phyloP scores from a whole-genome alignment of 176 grass and related monocot species.

The Areca catechu region DNA sequence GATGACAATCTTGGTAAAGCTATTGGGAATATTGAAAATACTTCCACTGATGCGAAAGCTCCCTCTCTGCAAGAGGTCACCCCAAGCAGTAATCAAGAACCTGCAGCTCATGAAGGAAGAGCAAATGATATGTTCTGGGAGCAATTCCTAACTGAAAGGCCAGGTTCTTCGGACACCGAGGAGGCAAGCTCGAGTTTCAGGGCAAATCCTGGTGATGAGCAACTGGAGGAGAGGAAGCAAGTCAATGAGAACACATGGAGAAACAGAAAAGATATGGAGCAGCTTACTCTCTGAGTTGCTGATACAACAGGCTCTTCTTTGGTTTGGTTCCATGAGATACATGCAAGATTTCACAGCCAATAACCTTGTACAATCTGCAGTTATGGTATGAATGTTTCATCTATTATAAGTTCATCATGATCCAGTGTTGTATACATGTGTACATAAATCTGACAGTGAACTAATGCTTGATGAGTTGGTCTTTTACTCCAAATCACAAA shows the following conservation, averaged over 20 bases:
- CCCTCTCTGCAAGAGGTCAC: not conserved
- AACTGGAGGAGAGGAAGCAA: slow-evolving; percentile 15
- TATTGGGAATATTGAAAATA: slow-evolving; percentile 13
- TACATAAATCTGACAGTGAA: no score
- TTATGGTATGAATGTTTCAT: no score
- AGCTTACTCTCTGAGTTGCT: slow-evolving; percentile 40
- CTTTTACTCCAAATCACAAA: no score
- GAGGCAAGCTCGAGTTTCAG: slow-evolving; percentile 48
- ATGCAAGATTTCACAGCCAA: no score
- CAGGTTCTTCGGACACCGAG: slow-evolving; percentile 47
- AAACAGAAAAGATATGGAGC: slow-evolving; percentile 30
- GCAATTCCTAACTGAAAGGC: slow-evolving; percentile 85
- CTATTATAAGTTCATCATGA: no score
- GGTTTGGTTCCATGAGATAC: no score
- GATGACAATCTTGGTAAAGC: slow-evolving; percentile 12
- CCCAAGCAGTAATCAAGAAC: slow-evolving; percentile 21
- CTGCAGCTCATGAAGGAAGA: slow-evolving; percentile 29
- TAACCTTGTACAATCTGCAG: no score
- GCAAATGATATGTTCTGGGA: slow-evolving; percentile 96
- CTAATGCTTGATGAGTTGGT: no score
- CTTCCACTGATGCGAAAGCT: slow-evolving; percentile 12
- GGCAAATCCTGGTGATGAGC: slow-evolving; percentile 30
- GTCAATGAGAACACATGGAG: slow-evolving; percentile 5
- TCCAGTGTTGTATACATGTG: no score
- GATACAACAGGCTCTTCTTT: no score